phyloP scores from a whole-genome alignment of 1,284 basidiomycete species.

The Rhodotorula sp. region DNA sequence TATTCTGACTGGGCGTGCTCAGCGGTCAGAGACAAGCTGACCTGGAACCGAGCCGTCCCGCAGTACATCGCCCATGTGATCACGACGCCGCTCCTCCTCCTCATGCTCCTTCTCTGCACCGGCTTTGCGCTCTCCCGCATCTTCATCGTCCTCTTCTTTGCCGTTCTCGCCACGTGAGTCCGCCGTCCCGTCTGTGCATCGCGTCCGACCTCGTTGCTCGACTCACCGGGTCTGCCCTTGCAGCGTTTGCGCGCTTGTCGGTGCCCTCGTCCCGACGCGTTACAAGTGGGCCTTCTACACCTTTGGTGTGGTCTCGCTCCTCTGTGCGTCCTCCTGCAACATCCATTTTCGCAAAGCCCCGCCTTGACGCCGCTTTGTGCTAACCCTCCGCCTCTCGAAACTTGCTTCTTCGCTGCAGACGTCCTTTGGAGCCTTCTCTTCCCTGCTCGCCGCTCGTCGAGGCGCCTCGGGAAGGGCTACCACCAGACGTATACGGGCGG shows the following conservation, averaged over 20 bases:
- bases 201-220: not conserved
- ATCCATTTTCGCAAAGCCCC: not conserved
- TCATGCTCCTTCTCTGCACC: slow-evolving; percentile 59
- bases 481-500: not conserved
- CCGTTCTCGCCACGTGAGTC: slow-evolving; percentile 30
- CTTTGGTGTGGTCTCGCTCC: not conserved
- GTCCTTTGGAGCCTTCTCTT: not conserved
- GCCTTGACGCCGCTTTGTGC: too few relatives aligned
- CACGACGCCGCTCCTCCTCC: slow-evolving; percentile 61
- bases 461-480: slow-evolving; percentile 1
- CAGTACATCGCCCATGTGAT: slow-evolving; percentile 60
- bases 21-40: not conserved
- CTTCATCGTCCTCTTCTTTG: slow-evolving; percentile 61
- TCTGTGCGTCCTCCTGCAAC: slow-evolving; percentile 4
- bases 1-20: not conserved
- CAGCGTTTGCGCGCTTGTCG: slow-evolving; percentile 4
- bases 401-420: not conserved
- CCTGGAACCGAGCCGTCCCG: not conserved
- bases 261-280: not conserved
- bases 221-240: too few relatives aligned
- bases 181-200: accelerated
- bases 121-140: slow-evolving; percentile 61
- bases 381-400: too few relatives aligned
- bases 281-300: slow-evolving; percentile 10
- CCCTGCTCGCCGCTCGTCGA: not conserved